phyloP scores from a whole-genome alignment of 2,329 filamentous ascomycete genomes.

The Pseudogymnoascus sp. region DNA sequence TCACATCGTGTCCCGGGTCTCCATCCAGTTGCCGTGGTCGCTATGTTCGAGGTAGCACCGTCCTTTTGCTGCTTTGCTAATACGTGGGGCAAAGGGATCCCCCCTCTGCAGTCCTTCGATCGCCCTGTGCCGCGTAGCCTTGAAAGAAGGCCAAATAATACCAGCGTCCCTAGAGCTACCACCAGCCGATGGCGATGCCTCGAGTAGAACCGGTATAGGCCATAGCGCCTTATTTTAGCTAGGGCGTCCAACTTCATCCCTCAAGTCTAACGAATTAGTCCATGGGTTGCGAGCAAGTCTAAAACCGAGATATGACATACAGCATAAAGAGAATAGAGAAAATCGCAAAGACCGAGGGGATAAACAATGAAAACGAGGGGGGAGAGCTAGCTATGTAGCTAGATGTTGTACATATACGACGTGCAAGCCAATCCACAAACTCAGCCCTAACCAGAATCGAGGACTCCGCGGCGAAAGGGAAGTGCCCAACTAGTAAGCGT shows the following conservation, averaged over 20 bases:
- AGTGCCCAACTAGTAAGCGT: not conserved
- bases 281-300: not conserved
- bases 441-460: not conserved
- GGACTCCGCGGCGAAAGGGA: not conserved
- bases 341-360: not conserved
- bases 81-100: not conserved
- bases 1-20: conserved; percentile 25
- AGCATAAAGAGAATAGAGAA: not conserved
- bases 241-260: not conserved
- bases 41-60: not conserved
- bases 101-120: not conserved
- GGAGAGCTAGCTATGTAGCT: not conserved
- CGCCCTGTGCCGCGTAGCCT: not conserved
- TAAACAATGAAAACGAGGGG: not conserved
- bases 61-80: not conserved
- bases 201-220: not conserved
- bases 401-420: not conserved
- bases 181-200: not conserved
- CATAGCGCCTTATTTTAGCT: not conserved
- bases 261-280: not conserved
- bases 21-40: not conserved
- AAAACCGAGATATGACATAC: not conserved
- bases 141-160: not conserved
- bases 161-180: not conserved
- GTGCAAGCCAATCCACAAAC: not conserved